A percentile compares a stretch with the other conserved stretches of the same genome.
These are phyloP conservation scores for Serendipita indica DNA, from an alignment of 768 basidiomycete genomes.

Conservation along the genomic window DNA sequence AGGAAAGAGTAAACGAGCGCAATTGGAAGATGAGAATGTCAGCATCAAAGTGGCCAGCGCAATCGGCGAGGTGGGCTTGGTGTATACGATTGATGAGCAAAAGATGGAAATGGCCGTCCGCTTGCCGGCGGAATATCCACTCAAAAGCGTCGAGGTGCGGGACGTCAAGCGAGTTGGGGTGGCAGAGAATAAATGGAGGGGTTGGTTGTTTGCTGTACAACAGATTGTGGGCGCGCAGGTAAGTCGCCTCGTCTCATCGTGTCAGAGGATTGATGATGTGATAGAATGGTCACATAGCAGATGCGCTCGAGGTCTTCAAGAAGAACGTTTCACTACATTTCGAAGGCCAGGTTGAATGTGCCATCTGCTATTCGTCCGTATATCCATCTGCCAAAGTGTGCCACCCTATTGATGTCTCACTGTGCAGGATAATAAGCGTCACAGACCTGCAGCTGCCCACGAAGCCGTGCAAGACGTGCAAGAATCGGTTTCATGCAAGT, in stretches of 20 bases:
- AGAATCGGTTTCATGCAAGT: constrained; percentile 82
- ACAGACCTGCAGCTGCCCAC: constrained; percentile 77
- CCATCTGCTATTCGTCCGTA: constrained; percentile 84
- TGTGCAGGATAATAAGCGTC: constrained; percentile 68
- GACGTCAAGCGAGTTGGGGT: constrained; percentile 78
- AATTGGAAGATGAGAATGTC: constrained; percentile 60
- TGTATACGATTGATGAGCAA: constrained; percentile 86
- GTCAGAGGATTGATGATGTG: background rate
- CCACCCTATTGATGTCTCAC: background rate
- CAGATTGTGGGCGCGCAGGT: constrained; percentile 84
- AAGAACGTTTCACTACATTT: constrained; percentile 89
- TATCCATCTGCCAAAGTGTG: background rate
- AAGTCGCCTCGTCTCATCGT: constrained; percentile 18
- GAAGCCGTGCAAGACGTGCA: constrained; percentile 88
- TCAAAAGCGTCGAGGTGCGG: constrained; percentile 75
- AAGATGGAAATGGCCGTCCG: constrained; percentile 75
- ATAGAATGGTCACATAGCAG: constrained; percentile 81
- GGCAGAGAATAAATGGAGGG: constrained; percentile 77
- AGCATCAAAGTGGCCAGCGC: constrained; percentile 59
- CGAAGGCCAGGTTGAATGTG: constrained; percentile 89
- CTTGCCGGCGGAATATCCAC: constrained; percentile 82
- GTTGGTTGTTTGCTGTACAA: constrained; percentile 85
- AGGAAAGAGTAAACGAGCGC: constrained; percentile 35
- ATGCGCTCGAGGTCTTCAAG: constrained; percentile 80
- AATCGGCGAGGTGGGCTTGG: constrained; percentile 68